These are phyloP conservation scores for Aspergillus sp. DNA, from an alignment of 2,329 filamentous ascomycete genomes.

Conservation along the genomic window DNA sequence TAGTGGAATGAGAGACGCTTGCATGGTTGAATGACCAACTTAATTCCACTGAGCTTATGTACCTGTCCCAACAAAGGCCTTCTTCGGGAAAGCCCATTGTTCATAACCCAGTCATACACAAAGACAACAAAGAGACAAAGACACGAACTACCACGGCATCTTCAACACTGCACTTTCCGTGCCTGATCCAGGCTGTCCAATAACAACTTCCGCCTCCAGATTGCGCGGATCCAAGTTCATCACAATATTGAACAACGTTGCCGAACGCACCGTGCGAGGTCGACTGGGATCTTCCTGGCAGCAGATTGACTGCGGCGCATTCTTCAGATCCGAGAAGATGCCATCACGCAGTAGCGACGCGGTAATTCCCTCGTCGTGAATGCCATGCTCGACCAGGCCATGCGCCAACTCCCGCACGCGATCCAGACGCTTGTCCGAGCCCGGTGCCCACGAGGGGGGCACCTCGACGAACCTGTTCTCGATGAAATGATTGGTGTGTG, in stretches of 20 bases:
- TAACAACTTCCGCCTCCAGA: constrained; percentile 32
- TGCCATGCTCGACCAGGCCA: constrained; percentile 18
- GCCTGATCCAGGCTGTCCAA: constrained; percentile 28
- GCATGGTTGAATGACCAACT: not conserved
- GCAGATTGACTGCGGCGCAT: constrained; percentile 36
- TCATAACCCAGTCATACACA: not conserved
- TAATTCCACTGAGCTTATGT: not conserved
- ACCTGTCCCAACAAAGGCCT: not conserved
- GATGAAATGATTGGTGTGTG: constrained; percentile 47
- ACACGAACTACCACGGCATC: constrained; percentile 24
- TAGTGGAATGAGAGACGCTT: not conserved
- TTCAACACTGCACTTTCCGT: constrained; percentile 24
- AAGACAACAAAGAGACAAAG: not conserved
- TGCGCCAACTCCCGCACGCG: constrained; percentile 23
- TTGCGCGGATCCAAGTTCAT: constrained; percentile 28
- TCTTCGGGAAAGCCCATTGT: not conserved
- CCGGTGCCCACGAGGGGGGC: constrained; percentile 29
- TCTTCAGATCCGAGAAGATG: constrained; percentile 37
- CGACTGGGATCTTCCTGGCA: constrained; percentile 27
- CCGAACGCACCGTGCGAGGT: constrained; percentile 27
- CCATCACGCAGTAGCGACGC: constrained; percentile 24
- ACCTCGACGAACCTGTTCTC: constrained; percentile 33
- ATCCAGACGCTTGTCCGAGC: constrained; percentile 31
- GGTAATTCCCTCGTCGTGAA: constrained; percentile 21
- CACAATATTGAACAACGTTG: constrained; percentile 37